Conservation (phyloP, 2,329 filamentous ascomycete genomes). For the Aspergillus chevalieri region DNA sequence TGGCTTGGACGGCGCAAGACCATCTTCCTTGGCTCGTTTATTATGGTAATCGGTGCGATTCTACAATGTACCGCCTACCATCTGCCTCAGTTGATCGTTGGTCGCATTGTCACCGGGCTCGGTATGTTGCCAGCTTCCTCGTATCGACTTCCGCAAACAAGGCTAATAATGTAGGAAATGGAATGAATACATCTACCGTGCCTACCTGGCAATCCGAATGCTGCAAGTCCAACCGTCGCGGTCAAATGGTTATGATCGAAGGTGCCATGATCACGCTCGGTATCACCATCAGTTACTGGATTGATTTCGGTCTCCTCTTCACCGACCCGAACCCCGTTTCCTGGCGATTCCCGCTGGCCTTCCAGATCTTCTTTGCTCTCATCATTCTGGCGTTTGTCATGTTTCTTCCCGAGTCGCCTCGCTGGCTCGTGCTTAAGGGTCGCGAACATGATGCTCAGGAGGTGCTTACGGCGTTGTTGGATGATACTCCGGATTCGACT, state of each 20-base stretch:
- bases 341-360: slow-evolving; percentile 53
- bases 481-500: slow-evolving; percentile 42
- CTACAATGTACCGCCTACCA: slow-evolving; percentile 44
- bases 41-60: slow-evolving; percentile 47
- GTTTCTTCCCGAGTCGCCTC: slow-evolving; percentile 51
- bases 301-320: slow-evolving; percentile 49
- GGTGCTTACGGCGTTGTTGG: slow-evolving; percentile 43
- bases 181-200: slow-evolving; percentile 48
- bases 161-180: slow-evolving; percentile 28
- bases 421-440: slow-evolving; percentile 54
- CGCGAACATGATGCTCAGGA: slow-evolving; percentile 47
- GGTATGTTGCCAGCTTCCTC: slow-evolving; percentile 23
- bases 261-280: slow-evolving; percentile 48
- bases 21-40: slow-evolving; percentile 44
- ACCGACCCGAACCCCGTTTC: slow-evolving; percentile 43
- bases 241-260: slow-evolving; percentile 50
- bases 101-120: slow-evolving; percentile 47
- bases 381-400: slow-evolving; percentile 46
- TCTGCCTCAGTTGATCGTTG: slow-evolving; percentile 47
- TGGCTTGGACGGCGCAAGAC: slow-evolving; percentile 46
- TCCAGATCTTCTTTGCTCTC: slow-evolving; percentile 53
- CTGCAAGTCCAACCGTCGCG: slow-evolving; percentile 46
- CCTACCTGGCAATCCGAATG: slow-evolving; percentile 50
- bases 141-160: neutral
- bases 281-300: slow-evolving; percentile 47